Evolutionary conservation across 2,329 filamentous ascomycete genomes (phyloP).

Genomic region (Xylaria multiplex): DNA sequence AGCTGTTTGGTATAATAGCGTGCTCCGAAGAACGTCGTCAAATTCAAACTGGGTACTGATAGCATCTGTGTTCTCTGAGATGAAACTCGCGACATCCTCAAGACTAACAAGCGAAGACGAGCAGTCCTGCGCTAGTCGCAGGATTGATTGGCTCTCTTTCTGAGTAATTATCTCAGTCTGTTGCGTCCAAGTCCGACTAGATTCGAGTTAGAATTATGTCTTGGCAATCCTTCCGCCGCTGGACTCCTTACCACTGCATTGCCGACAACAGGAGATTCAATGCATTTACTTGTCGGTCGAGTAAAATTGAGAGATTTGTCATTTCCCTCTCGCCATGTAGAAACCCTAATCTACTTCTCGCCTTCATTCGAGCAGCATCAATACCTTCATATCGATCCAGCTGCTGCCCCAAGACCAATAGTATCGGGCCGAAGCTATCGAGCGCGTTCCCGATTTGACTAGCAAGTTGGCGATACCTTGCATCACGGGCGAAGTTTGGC

Average conservation of each 20-base stretch:
- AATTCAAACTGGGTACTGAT: constrained; percentile 35
- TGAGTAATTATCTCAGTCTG: constrained; percentile 25
- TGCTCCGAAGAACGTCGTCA: constrained; percentile 28
- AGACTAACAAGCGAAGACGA: constrained; percentile 35
- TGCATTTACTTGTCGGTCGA: constrained; percentile 39
- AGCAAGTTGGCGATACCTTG: constrained; percentile 35
- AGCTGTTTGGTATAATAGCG: constrained; percentile 28
- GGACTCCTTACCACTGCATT: constrained; percentile 35
- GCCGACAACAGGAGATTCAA: constrained; percentile 38
- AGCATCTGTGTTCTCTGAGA: constrained; percentile 28
- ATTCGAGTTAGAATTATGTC: constrained; percentile 6
- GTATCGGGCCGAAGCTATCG: constrained; percentile 62
- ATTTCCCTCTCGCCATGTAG: constrained; percentile 35
- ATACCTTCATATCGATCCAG: constrained; percentile 24
- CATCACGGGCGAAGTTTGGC: constrained; percentile 8
- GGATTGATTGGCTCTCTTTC: constrained; percentile 31
- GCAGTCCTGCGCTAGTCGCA: constrained; percentile 31
- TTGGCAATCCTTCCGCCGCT: background rate
- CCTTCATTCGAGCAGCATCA: constrained; percentile 8
- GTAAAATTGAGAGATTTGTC: constrained; percentile 32
- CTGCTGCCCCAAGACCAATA: constrained; percentile 25
- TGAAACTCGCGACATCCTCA: constrained; percentile 33
- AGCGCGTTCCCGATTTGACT: constrained; percentile 33
- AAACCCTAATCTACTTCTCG: constrained; percentile 28
- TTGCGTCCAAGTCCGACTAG: constrained; percentile 29